These are phyloP conservation scores for Bondarzewia mesenterica DNA, from an alignment of 1,284 basidiomycete species.

Conservation along the genomic window DNA sequence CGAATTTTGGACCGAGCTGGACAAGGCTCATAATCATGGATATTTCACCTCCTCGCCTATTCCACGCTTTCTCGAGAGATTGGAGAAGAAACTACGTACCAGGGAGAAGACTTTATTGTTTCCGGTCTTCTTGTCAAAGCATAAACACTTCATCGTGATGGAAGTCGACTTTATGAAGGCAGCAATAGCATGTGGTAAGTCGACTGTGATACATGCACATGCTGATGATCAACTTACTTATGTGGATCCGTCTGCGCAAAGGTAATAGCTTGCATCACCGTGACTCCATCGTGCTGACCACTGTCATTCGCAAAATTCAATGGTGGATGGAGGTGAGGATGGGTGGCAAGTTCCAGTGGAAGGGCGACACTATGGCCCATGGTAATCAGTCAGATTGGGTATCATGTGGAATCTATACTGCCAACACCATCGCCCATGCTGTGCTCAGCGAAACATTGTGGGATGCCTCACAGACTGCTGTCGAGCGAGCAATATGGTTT, in stretches of 20 bases:
- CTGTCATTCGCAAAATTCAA: background rate
- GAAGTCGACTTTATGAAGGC: background rate
- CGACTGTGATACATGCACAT: background rate
- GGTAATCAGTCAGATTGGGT: background rate
- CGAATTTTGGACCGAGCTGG: too few relatives aligned
- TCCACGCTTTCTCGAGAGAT: background rate
- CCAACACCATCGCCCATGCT: too few relatives aligned
- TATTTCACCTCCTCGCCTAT: background rate
- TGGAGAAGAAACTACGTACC: background rate
- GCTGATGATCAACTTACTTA: background rate
- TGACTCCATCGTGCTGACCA: background rate
- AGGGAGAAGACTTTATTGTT: background rate
- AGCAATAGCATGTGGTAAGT: background rate
- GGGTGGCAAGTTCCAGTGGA: background rate
- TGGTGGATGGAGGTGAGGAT: background rate
- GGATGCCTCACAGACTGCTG: too few relatives aligned
- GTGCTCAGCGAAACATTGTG: too few relatives aligned
- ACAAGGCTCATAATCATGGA: too few relatives aligned
- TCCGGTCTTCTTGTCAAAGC: background rate
- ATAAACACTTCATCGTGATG: background rate
- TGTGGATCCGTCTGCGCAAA: too few relatives aligned
- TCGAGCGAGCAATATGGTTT: too few relatives aligned
- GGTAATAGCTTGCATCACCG: background rate
- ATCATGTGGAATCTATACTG: background rate
- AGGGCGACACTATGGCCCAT: background rate